phyloP scores from a whole-genome alignment of 306 rosid species.

The Castanea sativa region DNA sequence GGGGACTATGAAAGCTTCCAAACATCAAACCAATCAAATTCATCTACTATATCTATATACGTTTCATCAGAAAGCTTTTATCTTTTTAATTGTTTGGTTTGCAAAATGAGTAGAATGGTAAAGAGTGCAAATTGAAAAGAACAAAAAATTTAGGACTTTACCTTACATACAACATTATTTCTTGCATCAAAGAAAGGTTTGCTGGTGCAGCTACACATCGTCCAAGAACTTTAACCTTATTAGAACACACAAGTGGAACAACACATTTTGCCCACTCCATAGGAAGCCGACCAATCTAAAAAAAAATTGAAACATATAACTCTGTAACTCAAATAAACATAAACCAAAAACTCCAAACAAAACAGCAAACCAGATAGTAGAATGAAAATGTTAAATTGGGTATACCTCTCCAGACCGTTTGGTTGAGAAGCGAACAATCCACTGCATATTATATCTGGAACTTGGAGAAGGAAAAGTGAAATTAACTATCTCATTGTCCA shows the following conservation, averaged over 20 bases:
- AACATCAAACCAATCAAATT: not conserved
- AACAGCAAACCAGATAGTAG: not conserved
- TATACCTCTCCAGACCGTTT: constrained; percentile 69
- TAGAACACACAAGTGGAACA: constrained; percentile 54
- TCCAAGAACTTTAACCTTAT: constrained; percentile 55
- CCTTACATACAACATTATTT: constrained; percentile 65
- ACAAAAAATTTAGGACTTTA: constrained; percentile 8
- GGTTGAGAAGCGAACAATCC: constrained; percentile 81
- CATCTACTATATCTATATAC: not conserved
- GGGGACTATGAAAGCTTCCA: not conserved
- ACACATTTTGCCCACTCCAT: constrained; percentile 84
- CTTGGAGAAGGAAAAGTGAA: constrained; percentile 39
- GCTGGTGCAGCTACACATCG: constrained; percentile 65
- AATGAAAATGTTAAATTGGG: not conserved
- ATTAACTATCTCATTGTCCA: constrained; percentile 73
- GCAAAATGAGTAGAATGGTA: not conserved
- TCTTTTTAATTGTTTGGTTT: not conserved
- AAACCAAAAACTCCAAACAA: not conserved
- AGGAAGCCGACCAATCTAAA: constrained; percentile 77
- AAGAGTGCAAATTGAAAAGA: not conserved
- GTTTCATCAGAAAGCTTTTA: not conserved
- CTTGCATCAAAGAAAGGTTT: constrained; percentile 66
- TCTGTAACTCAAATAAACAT: not conserved
- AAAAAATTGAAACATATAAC: not conserved
- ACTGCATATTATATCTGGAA: constrained; percentile 32